A percentile compares a stretch with the other conserved stretches of the same genome.
Conservation (phyloP, 495 filamentous ascomycete genomes). For the Penicillium tannophilum region DNA sequence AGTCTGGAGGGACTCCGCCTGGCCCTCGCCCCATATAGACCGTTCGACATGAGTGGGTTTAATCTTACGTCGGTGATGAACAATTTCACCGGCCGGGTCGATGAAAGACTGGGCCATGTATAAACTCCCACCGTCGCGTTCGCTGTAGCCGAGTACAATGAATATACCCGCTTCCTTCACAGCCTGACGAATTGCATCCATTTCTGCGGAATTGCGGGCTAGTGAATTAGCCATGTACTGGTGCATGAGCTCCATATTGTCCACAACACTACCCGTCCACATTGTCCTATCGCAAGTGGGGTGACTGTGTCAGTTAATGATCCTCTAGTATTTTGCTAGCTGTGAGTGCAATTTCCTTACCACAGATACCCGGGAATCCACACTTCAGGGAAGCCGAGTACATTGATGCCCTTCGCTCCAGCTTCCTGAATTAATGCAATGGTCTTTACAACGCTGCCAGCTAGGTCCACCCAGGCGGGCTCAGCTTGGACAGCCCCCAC, state of each 20-base stretch:
- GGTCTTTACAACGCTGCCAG: constrained; percentile 32
- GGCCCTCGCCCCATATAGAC: constrained; percentile 59
- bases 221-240: constrained; percentile 36
- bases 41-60: constrained; percentile 67
- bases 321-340: too few relatives aligned
- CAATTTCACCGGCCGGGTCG: constrained; percentile 45
- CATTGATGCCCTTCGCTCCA: constrained; percentile 25
- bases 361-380: constrained; percentile 12
- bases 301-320: too few relatives aligned
- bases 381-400: constrained; percentile 32
- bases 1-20: constrained; percentile 26
- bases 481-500: constrained; percentile 26
- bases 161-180: constrained; percentile 26
- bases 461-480: constrained; percentile 33
- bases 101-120: constrained; percentile 63
- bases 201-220: constrained; percentile 30
- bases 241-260: neutral
- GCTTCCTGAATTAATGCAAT: constrained; percentile 32
- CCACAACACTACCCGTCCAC: neutral
- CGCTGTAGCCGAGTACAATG: constrained; percentile 51
- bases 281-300: neutral
- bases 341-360: too few relatives aligned
- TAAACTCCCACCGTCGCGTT: constrained; percentile 43
- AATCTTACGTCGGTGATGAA: constrained; percentile 52
- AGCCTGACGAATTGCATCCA: constrained; percentile 28